A percentile compares a stretch with the other conserved stretches of the same genome.
Conservation (phyloP, 768 basidiomycete genomes). For the Tulasnella calospora region DNA sequence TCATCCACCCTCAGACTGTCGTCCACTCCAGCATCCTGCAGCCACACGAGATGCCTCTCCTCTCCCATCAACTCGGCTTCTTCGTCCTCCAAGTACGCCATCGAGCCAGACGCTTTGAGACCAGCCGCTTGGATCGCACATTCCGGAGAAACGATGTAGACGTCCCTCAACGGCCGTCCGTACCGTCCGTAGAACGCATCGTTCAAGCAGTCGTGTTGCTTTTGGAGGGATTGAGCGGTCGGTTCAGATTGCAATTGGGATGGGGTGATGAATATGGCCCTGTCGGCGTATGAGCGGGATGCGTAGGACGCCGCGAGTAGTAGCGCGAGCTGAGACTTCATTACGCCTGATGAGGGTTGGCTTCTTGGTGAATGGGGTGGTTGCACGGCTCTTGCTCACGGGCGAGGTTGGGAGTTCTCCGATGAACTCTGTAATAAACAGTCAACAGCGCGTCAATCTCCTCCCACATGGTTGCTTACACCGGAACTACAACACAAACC, state of each 20-base stretch:
- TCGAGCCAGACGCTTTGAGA: slow-evolving; percentile 9
- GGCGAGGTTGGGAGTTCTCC: too few species aligned
- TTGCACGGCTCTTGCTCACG: too few species aligned
- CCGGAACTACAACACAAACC: too few species aligned
- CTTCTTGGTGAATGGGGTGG: too few species aligned
- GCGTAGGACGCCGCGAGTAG: not conserved
- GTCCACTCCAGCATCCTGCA: slow-evolving; percentile 39
- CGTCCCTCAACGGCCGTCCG: slow-evolving; percentile 33
- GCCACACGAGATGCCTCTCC: slow-evolving; percentile 33
- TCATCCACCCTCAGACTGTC: slow-evolving; percentile 21
- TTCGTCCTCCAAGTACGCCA: slow-evolving; percentile 15
- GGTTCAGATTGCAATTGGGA: not conserved
- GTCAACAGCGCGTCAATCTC: too few species aligned
- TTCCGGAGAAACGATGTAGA: slow-evolving; percentile 25
- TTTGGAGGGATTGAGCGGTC: not conserved
- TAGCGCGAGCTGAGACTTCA: not conserved
- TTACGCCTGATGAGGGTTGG: too few species aligned
- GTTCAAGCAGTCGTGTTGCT: slow-evolving; percentile 2
- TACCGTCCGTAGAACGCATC: slow-evolving; percentile 23
- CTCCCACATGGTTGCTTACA: too few species aligned
- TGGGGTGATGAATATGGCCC: slow-evolving; percentile 6
- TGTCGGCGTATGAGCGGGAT: not conserved
- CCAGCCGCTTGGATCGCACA: slow-evolving; percentile 13
- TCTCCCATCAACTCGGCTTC: not conserved
- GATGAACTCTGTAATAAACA: too few species aligned